These are phyloP conservation scores for Phaeosphaeriaceae sp. DNA, from an alignment of 2,329 filamentous ascomycete genomes.

Conservation along the genomic window DNA sequence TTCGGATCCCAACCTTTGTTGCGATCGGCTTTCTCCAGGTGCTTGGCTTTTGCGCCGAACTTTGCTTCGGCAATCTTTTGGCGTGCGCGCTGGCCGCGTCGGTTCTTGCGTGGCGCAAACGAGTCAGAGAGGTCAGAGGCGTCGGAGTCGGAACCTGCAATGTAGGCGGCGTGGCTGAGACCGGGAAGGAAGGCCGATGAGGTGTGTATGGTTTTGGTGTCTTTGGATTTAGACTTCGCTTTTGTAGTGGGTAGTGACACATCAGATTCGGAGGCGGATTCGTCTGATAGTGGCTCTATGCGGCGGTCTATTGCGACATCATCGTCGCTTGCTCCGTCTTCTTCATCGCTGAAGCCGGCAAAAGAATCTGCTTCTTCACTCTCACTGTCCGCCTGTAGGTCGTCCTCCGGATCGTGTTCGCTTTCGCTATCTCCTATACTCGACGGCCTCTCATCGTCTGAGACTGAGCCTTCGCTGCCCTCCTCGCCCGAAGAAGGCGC, in stretches of 20 bases:
- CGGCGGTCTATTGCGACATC: conserved; percentile 7
- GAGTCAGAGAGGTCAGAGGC: conserved; percentile 65
- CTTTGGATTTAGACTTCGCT: conserved; percentile 29
- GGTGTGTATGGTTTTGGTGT: conserved; percentile 16
- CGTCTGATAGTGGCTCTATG: conserved; percentile 22
- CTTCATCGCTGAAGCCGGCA: conserved; percentile 8
- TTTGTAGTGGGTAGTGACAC: conserved; percentile 20
- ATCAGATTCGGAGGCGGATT: conserved; percentile 15
- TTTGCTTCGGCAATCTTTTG: conserved; percentile 84
- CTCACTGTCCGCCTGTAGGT: conserved; percentile 25
- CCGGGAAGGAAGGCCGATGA: conserved; percentile 74
- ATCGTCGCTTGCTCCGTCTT: conserved; percentile 1
- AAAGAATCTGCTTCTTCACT: conserved; percentile 10
- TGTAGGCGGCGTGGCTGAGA: conserved; percentile 78
- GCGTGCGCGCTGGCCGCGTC: conserved; percentile 77
- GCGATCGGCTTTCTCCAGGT: conserved; percentile 59
- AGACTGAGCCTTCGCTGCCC: conserved; percentile 36
- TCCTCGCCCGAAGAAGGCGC: conserved; percentile 46
- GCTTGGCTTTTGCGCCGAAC: conserved; percentile 74
- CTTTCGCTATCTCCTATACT: conserved; percentile 40
- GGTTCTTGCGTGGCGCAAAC: conserved; percentile 70
- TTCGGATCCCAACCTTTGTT: conserved; percentile 66
- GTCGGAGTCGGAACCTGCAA: conserved; percentile 78
- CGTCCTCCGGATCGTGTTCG: conserved; percentile 27
- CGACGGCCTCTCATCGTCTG: conserved; percentile 37